Evolutionary conservation across 75 land plant species (phyloP), one percentile per base, ranked within the genome.

Genomic region (Ceratopteris richardii): DNA sequence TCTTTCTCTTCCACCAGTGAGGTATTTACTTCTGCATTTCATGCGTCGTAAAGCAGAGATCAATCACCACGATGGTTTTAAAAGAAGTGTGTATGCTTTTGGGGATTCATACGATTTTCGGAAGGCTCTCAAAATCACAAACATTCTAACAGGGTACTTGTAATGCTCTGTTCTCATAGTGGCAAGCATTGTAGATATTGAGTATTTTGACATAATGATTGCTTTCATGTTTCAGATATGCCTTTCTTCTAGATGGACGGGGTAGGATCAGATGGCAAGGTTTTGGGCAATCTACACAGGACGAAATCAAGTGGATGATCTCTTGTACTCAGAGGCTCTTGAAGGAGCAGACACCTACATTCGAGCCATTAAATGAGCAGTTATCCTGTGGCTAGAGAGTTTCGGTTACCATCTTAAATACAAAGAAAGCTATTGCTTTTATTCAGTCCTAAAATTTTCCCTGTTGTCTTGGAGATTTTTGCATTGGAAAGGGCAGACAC

Each of bases 251-350:
- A 21, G 99, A 95, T 61, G 71, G 60, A 22, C 47, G 66, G 51
- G 91, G 96, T 0, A 82, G 91, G 61, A 70, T 95, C 25, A 74
- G 99, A 61, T 95, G 99, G 99, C 84, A 85, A 71, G 96, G 83
- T 58, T 87, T 66, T 71, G 99, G 99, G 42, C 56, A 61, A 44
- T 88, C 91, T 18, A 75, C 86, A 19, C 23, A 56, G 9, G 96
- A 81, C 14, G 99, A 95, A 77, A 13, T 86, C 5, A 57, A 70
- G 26, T 78, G 87, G 4, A 81, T 93, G 72, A 12, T 81, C 23
- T 77, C 90, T 10, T 88, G 96, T 51, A 77, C 87, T 0, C 64
- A 79, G 20, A 66, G 46, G 54, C 67, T 92, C 26, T 9, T 33
- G 37, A 9, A 33, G 3, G 37, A 33, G 37, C 37, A 33, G 37